Conservation (phyloP, 163 green algal genomes). For the Volvox carteri region DNA sequence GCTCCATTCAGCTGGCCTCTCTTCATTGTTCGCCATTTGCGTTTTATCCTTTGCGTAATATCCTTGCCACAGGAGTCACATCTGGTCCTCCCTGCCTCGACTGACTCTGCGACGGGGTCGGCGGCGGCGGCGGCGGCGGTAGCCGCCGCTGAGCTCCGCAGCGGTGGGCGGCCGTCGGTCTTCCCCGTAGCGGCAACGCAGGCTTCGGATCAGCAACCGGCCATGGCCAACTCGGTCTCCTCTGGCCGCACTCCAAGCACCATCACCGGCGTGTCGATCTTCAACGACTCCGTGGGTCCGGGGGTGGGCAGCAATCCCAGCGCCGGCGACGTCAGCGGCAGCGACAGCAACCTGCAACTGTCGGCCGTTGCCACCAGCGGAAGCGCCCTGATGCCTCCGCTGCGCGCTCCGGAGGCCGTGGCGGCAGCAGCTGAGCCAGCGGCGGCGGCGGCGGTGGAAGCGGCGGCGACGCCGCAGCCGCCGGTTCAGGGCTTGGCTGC, state of each 20-base stretch:
- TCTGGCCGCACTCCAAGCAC: constrained; percentile 18
- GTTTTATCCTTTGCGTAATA: too few relatives aligned
- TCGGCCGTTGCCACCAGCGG: not conserved
- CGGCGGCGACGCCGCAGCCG: not conserved
- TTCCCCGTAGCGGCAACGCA: not conserved
- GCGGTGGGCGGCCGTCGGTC: not conserved
- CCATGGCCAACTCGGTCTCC: not conserved
- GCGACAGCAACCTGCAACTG: constrained; percentile 1
- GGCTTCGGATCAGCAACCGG: not conserved
- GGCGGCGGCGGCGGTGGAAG: not conserved
- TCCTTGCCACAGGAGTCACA: too few relatives aligned
- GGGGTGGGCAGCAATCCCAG: not conserved
- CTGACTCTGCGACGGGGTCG: not conserved
- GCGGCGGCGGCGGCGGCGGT: not conserved
- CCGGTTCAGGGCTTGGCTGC: too few relatives aligned
- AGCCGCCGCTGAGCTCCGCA: not conserved
- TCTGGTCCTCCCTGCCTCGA: too few relatives aligned
- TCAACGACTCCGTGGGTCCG: constrained; percentile 24
- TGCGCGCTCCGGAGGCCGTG: not conserved
- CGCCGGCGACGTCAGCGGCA: not conserved
- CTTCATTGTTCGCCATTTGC: too few relatives aligned
- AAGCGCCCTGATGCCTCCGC: too few relatives aligned
- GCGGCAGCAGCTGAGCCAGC: not conserved
- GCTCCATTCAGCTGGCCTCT: too few relatives aligned
- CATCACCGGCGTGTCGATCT: constrained; percentile 25